Evolutionary conservation across 768 basidiomycete species (phyloP), one percentile per base, ranked within the genome.

Genomic region (Termitomyces sp.): DNA sequence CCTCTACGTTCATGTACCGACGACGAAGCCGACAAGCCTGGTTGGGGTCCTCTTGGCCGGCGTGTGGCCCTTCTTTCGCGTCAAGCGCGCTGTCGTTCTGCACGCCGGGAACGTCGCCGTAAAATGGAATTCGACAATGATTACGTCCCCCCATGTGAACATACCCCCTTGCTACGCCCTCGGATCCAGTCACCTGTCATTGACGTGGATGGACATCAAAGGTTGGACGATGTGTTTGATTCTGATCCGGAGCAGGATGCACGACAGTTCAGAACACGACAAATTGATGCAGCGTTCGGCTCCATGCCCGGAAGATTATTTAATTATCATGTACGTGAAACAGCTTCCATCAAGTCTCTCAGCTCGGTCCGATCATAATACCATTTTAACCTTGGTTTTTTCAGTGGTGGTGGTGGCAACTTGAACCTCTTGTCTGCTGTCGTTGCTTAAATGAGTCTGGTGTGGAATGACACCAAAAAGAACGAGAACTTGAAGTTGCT

Each of bases 321-420:
- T n/a, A 91, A 90, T 70, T 72, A 73, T 61, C 83, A 83, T 69
- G 89, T 91, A 69, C 61, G 85, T 76, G n/a, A 43, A 27, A 32
- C 35, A 34, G 49, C 55, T 57, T 54, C 42, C 42, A 23, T 37
- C 25, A 19, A 27, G 41, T 42, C 47, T 25, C 43, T 35, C 35
- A 17, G 17, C 17, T 25, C 5, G 2, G 19, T 11, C 48, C 19
- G 28, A 19, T 44, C 46, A 42, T 42, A 2, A 23, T 16, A 17
- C 8, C n/a, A 4, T n/a, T 27, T 21, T 45, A 27, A 10, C 32
- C 9, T 16, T 37, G 21, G 16, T 12, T n/a, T n/a, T 44, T 32
- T 16, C 60, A 91, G 90, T 91, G 90, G 89, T 93, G 91, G 90
- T 83, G 85, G 85, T 88, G 86, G 87, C 81, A 83, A 53, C 51